Evolutionary conservation across 192 early-diverging fungal species (phyloP).

Genomic region (Mortierella claussenii): DNA sequence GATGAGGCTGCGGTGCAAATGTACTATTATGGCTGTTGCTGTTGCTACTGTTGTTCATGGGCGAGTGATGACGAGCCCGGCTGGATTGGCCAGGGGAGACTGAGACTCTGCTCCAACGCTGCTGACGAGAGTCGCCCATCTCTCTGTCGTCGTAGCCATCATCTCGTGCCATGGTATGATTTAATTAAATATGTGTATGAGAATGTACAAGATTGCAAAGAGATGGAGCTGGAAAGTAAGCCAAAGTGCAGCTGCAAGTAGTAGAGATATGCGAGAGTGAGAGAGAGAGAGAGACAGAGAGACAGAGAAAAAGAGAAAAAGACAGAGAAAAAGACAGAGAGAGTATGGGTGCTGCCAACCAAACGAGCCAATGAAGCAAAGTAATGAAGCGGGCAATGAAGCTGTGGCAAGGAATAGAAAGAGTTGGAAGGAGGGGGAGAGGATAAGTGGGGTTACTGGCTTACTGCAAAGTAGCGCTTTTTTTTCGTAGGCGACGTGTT

Average conservation of each 20-base stretch:
- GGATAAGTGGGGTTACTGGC: too few relatives aligned
- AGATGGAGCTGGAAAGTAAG: background rate
- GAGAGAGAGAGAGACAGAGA: too few relatives aligned
- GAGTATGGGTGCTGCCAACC: too few relatives aligned
- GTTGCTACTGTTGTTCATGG: background rate
- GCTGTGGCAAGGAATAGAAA: too few relatives aligned
- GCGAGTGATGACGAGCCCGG: background rate
- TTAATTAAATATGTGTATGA: background rate
- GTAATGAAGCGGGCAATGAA: too few relatives aligned
- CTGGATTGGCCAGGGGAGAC: background rate
- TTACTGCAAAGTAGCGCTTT: too few relatives aligned
- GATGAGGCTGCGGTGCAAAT: background rate
- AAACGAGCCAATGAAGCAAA: too few relatives aligned
- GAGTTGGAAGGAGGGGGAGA: too few relatives aligned
- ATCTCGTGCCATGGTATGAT: background rate
- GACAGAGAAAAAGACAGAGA: too few relatives aligned
- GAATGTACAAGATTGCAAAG: background rate
- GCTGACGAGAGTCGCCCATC: too few relatives aligned
- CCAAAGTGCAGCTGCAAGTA: background rate
- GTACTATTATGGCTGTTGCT: background rate
- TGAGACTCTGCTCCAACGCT: background rate
- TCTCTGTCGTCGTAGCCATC: background rate
- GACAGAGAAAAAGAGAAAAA: too few relatives aligned
- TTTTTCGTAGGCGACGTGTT: background rate
- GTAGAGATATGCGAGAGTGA: background rate